Evolutionary conservation across 116 monocot species (phyloP).

Genomic region (Papilionanthe hybrid): DNA sequence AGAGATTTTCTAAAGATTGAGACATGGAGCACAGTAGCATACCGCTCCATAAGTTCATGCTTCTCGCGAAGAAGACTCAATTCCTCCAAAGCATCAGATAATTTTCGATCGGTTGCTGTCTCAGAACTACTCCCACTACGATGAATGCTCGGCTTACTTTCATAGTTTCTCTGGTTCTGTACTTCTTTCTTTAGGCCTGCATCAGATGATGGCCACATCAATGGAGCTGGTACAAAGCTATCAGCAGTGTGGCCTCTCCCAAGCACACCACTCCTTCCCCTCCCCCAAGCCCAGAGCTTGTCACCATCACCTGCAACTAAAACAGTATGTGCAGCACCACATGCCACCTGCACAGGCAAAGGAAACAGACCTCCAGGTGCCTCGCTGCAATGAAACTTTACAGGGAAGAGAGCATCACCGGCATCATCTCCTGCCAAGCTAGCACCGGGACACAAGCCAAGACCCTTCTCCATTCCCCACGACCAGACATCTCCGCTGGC

Average conservation of each 20-base stretch:
- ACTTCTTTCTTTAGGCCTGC: slow-evolving; percentile 18
- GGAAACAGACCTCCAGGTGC: slow-evolving; percentile 29
- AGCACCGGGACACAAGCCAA: slow-evolving; percentile 72
- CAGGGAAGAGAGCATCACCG: slow-evolving; percentile 62
- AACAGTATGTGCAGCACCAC: slow-evolving; percentile 84
- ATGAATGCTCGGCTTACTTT: slow-evolving; percentile 4
- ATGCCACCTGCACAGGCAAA: slow-evolving; percentile 48
- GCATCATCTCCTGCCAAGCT: slow-evolving; percentile 38
- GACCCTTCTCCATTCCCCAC: slow-evolving; percentile 86
- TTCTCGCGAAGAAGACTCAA: slow-evolving; percentile 23
- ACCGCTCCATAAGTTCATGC: slow-evolving; percentile 51
- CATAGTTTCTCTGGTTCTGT: not conserved
- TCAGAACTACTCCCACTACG: not conserved
- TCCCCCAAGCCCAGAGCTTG: slow-evolving; percentile 85
- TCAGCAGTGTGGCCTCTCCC: slow-evolving; percentile 50
- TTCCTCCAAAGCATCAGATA: slow-evolving; percentile 32
- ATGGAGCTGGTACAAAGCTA: slow-evolving; percentile 47
- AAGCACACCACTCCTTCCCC: slow-evolving; percentile 72
- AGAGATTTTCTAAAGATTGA: slow-evolving; percentile 64
- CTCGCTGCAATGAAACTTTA: slow-evolving; percentile 22
- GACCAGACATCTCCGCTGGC: slow-evolving; percentile 67
- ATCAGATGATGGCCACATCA: slow-evolving; percentile 50
- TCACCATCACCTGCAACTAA: slow-evolving; percentile 57
- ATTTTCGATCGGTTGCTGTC: slow-evolving; percentile 16
- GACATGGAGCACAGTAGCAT: slow-evolving; percentile 66